Base-by-base conservation (phyloP, 2,329 filamentous ascomycete genomes). In the Bipolaris victoriae region DNA sequence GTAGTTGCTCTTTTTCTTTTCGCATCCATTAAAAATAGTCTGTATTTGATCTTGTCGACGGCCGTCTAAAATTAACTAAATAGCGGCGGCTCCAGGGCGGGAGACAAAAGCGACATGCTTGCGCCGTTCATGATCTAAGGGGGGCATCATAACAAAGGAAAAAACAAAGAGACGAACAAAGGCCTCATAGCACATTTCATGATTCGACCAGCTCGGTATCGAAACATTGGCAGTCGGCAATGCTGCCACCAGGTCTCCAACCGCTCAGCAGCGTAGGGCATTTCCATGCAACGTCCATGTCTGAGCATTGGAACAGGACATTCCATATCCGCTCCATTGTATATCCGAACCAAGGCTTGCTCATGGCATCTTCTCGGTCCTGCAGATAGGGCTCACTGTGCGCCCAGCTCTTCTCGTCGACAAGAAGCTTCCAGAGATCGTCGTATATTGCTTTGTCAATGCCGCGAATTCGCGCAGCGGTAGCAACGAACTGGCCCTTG, bases 401-500 rank as follows among this genome's bases (percentile, higher is more conserved):
- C n/a, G 69, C 68, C 70, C 68, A 71, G 41, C 67, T 72, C 9
- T 64, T 52, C 26, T 64, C 51, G 41, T 72, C 64, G 16, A 65
- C 48, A 33, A 74, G 58, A 1, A 64, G 63, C 3, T 67, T 49
- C 50, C 60, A 52, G 24, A 80, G 57, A 13, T 71, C 65, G 29
- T 77, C 60, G 55, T 78, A 80, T 15, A 78, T 60, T 5, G 48
- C 49, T 47, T 70, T 76, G 20, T 65, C 60, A 9, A 73, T 70
- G 2, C 70, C 77, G 1, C 79, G 69, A 5, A 83, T 78, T 1
- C 82, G 73, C 5, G 68, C 70, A 0, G 78, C 78, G 1, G 79
- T 81, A 2, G 76, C 79, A 36, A 82, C 68, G 62, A 84, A 83
- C 49, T 81, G 78, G 15, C 81, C 82, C 43, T 79, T 79, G 59